Evolutionary conservation across 441 rosid genomes (phyloP).

Genomic region (Hura crepitans): DNA sequence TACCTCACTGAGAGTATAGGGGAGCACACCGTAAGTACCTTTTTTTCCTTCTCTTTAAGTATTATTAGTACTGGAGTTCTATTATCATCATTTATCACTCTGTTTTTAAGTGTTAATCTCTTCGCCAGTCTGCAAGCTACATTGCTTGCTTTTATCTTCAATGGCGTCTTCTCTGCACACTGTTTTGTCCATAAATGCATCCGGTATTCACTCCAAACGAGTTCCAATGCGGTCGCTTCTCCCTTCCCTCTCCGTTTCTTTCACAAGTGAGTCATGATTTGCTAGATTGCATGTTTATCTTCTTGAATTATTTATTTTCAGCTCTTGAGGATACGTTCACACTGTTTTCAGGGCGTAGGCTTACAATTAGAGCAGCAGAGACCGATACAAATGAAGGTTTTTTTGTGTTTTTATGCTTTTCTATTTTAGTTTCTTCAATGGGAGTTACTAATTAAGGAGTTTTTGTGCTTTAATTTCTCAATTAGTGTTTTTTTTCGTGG

Average conservation of each 20-base stretch:
- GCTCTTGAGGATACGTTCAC: neutral
- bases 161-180: conserved; percentile 74
- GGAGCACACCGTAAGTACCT: no score
- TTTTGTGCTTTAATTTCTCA: conserved; percentile 1
- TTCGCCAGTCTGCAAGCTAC: conserved; percentile 6
- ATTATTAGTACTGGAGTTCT: neutral
- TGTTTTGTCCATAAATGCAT: conserved; percentile 40
- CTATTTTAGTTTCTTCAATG: neutral
- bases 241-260: conserved; percentile 34
- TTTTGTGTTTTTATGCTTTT: conserved; percentile 2
- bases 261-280: conserved; percentile 36
- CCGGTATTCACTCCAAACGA: conserved; percentile 32
- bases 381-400: conserved; percentile 81
- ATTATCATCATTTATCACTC: neutral
- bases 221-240: conserved; percentile 36
- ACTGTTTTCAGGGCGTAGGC: conserved; percentile 52
- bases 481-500: neutral
- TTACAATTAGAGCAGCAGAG: conserved; percentile 75
- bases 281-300: neutral
- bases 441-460: neutral
- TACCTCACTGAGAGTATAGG: no score
- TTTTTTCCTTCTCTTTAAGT: no score
- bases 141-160: conserved; percentile 13
- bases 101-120: neutral
- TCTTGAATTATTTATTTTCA: neutral